Evolutionary conservation across 331 rosid genomes (phyloP), one percentile per base, ranked within the genome.

Genomic region (Pyrus hybrid): DNA sequence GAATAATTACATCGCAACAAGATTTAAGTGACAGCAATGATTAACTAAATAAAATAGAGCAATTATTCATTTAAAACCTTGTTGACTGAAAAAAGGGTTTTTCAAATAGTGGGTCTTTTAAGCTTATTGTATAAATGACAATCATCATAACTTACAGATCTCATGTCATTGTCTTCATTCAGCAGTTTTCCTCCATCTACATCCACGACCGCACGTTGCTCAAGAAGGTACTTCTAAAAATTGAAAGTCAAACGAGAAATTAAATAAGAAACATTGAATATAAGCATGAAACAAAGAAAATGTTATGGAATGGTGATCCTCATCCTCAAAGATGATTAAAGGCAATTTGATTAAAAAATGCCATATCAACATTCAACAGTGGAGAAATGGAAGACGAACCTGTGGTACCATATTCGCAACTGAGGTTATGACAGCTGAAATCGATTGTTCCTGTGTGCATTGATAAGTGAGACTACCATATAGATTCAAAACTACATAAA

Each of bases 361-460:
- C 4, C 21, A 53, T 33, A n/a, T 29, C 30, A 29, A 29, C 30
- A 29, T 29, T 56, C 32, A 71, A 30, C 2, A 14, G 65, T n/a
- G 22, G 8, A 21, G 2, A 54, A 58, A 64, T 32, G 73, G 72
- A 35, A 80, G 73, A 84, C 92, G 74, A 82, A 93, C 99, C 99
- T 94, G 92, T 25, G 99, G 99, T 83, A 94, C 83, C 96, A 94
- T 84, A 89, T 85, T 89, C 30, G 91, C 88, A 71, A 88, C 96
- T 56, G 86, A 82, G 76, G 86, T 87, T 81, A 94, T 83, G 78
- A 88, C 87, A 47, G 93, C 87, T 41, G 99, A 91, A 80, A 94
- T 81, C 68, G 99, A 94, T 70, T 88, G 87, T 85, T 90, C 97
- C 99, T 94, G 95, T 75, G 76, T 83, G 32, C 68, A 83, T 75